These are phyloP conservation scores for Cylindrotheca closterium DNA, from an alignment of 108 stramenopile species.

Conservation along the genomic window DNA sequence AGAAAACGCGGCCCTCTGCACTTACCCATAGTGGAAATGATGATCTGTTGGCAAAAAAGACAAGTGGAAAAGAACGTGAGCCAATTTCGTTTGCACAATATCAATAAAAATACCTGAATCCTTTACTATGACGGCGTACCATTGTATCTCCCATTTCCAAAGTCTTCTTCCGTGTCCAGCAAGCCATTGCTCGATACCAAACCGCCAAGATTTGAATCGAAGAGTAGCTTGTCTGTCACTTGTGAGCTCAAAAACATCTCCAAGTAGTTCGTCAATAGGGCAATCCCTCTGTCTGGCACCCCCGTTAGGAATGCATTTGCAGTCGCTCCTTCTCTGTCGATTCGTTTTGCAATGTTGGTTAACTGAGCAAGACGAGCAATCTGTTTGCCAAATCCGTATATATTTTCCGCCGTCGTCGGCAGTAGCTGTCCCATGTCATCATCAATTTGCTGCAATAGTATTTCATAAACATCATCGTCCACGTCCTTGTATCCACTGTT, in stretches of 20 bases:
- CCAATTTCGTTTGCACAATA: background rate
- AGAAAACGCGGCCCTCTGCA: background rate
- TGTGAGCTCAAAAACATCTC: slow-evolving; percentile 26
- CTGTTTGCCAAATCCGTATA: slow-evolving; percentile 85
- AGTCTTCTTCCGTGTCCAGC: slow-evolving; percentile 33
- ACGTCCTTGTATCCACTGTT: slow-evolving; percentile 10
- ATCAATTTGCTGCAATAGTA: slow-evolving; percentile 55
- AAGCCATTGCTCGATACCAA: slow-evolving; percentile 46
- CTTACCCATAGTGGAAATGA: slow-evolving; percentile 76
- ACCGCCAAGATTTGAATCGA: slow-evolving; percentile 54
- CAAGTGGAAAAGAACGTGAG: background rate
- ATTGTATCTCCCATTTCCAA: slow-evolving; percentile 58
- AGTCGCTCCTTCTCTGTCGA: slow-evolving; percentile 11
- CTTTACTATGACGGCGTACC: slow-evolving; percentile 14
- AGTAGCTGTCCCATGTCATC: slow-evolving; percentile 59
- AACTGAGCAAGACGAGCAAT: slow-evolving; percentile 79
- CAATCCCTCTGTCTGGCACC: slow-evolving; percentile 9
- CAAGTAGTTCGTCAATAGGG: slow-evolving; percentile 21
- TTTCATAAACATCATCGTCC: slow-evolving; percentile 45
- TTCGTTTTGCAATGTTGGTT: slow-evolving; percentile 55
- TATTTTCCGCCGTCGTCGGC: slow-evolving; percentile 55
- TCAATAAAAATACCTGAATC: background rate
- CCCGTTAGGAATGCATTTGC: background rate
- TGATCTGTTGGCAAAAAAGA: slow-evolving; percentile 47
- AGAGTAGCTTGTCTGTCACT: slow-evolving; percentile 39